phyloP scores from a whole-genome alignment of 192 early-diverging fungal genomes.

The Jimgerdemannia lactiflua region DNA sequence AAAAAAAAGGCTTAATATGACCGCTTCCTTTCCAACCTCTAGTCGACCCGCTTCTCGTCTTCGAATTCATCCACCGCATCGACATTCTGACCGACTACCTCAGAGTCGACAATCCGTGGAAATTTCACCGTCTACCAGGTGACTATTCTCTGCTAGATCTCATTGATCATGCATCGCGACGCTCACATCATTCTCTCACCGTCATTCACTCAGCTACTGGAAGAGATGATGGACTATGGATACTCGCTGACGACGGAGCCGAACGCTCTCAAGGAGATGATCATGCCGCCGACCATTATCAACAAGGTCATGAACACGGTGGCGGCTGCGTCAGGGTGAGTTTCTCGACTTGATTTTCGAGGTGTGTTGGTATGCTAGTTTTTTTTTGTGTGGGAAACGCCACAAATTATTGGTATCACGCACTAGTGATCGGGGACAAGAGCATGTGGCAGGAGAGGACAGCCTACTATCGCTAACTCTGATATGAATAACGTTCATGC shows the following conservation, averaged over 20 bases:
- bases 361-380: not conserved
- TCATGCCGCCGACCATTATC: conserved; percentile 84
- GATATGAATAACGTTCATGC: not conserved
- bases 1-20: not conserved
- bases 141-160: conserved; percentile 5
- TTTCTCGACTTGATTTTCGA: not conserved
- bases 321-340: conserved; percentile 45
- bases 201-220: conserved; percentile 61
- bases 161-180: not conserved
- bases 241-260: conserved; percentile 86
- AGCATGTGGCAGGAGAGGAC: too few species aligned
- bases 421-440: too few species aligned
- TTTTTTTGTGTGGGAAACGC: not conserved
- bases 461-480: not conserved
- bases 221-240: conserved; percentile 95
- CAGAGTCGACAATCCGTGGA: conserved; percentile 83
- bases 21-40: not conserved
- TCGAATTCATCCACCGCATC: conserved; percentile 82
- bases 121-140: conserved; percentile 90
- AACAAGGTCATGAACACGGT: conserved; percentile 87
- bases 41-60: conserved; percentile 80
- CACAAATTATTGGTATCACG: not conserved
- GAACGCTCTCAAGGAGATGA: conserved; percentile 77
- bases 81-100: conserved; percentile 85
- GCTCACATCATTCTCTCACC: not conserved